phyloP scores from a whole-genome alignment of 495 filamentous ascomycete species.

The Neurospora sp. region DNA sequence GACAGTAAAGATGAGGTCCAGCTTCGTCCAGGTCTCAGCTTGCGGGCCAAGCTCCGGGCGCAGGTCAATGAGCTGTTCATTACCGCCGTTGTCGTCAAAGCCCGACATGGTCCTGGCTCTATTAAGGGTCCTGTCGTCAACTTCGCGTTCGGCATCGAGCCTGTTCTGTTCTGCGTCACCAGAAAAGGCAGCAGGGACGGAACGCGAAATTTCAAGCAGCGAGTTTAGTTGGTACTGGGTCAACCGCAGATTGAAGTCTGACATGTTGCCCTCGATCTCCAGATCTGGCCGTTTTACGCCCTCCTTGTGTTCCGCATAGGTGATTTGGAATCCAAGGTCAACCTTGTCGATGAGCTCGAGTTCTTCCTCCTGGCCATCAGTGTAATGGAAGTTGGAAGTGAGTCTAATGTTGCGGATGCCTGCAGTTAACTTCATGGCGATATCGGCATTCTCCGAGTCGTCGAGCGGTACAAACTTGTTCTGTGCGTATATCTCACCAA shows the following conservation, averaged over 20 bases:
- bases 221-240: conserved; percentile 89
- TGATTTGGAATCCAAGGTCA: conserved; percentile 84
- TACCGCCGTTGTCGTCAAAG: conserved; percentile 26
- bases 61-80: conserved; percentile 43
- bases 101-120: conserved; percentile 39
- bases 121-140: conserved; percentile 35
- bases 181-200: conserved; percentile 78
- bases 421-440: conserved; percentile 81
- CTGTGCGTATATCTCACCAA: conserved; percentile 94
- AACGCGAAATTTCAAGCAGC: conserved; percentile 69
- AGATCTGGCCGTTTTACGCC: conserved; percentile 77
- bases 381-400: conserved; percentile 82
- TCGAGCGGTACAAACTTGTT: conserved; percentile 81
- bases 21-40: conserved; percentile 75
- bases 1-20: conserved; percentile 88
- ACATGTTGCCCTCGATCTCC: conserved; percentile 84
- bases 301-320: conserved; percentile 73
- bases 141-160: conserved; percentile 43
- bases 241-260: conserved; percentile 78
- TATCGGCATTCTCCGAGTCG: conserved; percentile 54
- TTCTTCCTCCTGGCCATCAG: conserved; percentile 62
- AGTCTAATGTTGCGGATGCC: conserved; percentile 87
- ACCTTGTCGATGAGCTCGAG: conserved; percentile 95
- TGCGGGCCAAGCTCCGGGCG: conserved; percentile 54
- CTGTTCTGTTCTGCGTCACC: conserved; percentile 61